Conservation (phyloP, 2,329 filamentous ascomycete genomes). For the Hymenoscyphus albidus region DNA sequence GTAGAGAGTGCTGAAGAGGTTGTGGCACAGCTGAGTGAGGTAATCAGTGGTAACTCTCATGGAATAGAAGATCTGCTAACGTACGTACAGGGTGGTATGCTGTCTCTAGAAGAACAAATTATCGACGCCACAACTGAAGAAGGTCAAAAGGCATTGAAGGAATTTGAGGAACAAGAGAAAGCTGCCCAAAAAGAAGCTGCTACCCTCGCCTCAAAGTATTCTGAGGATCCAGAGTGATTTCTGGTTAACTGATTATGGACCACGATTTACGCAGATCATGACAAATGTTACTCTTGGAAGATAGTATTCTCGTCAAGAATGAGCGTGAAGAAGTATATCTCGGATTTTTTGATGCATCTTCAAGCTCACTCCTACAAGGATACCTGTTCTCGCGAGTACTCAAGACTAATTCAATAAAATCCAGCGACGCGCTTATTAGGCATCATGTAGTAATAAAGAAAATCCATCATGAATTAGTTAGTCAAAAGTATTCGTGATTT, state of each 20-base stretch:
- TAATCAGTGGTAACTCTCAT: slow-evolving; percentile 36
- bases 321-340: neutral
- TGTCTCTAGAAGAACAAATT: slow-evolving; percentile 88
- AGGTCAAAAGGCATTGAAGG: slow-evolving; percentile 71
- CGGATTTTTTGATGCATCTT: neutral
- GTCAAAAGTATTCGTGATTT: slow-evolving; percentile 18
- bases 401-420: neutral
- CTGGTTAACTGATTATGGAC: neutral
- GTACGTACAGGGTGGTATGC: slow-evolving; percentile 63
- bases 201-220: slow-evolving; percentile 28
- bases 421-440: neutral
- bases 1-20: slow-evolving; percentile 84
- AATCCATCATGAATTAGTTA: neutral
- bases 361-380: neutral
- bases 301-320: neutral
- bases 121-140: slow-evolving; percentile 93
- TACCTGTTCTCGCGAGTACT: neutral
- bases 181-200: slow-evolving; percentile 17
- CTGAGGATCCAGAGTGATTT: slow-evolving; percentile 36
- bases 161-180: slow-evolving; percentile 60
- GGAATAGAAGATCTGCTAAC: slow-evolving; percentile 7
- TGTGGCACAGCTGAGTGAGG: slow-evolving; percentile 73
- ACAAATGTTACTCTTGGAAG: neutral
- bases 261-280: neutral
- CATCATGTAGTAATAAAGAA: neutral